phyloP scores from a whole-genome alignment of 1,139 yeast genomes.

The Taphrina pruni region DNA sequence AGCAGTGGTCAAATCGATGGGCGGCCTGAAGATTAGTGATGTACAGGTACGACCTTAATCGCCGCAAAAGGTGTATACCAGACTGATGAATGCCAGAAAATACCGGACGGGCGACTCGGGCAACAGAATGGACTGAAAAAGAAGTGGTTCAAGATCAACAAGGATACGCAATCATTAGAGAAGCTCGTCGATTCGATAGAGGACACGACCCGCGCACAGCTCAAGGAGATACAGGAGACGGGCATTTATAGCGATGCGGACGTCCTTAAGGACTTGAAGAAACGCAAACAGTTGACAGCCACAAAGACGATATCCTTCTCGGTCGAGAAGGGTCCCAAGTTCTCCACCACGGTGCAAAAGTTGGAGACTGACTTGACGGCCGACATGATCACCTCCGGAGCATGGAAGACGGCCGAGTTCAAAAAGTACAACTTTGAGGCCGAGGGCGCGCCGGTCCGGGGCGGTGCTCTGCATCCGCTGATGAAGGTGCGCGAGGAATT shows the following conservation, averaged over 20 bases:
- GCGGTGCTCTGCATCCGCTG: constrained; percentile 96
- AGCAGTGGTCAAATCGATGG: constrained; percentile 74
- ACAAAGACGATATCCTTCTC: constrained; percentile 73
- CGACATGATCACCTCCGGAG: constrained; percentile 78
- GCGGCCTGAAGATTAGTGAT: constrained; percentile 81
- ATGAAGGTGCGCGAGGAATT: constrained; percentile 97
- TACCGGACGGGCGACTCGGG: constrained; percentile 82
- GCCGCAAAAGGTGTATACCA: too few species aligned
- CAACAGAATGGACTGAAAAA: constrained; percentile 98
- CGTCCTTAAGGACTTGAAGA: constrained; percentile 82
- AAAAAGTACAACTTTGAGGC: constrained; percentile 96
- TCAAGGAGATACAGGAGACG: constrained; percentile 63
- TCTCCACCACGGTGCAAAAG: constrained; percentile 77
- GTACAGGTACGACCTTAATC: constrained; percentile 56
- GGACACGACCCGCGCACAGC: constrained; percentile 71
- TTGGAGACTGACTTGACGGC: constrained; percentile 92
- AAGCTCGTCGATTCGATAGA: constrained; percentile 58
- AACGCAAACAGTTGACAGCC: constrained; percentile 76
- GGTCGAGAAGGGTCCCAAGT: constrained; percentile 80
- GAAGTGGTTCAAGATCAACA: constrained; percentile 77
- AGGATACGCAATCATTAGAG: constrained; percentile 80
- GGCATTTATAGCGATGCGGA: constrained; percentile 65
- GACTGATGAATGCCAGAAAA: constrained; percentile 50
- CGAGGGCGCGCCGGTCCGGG: constrained; percentile 82
- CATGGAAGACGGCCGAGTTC: constrained; percentile 84